Evolutionary conservation across 129 eudicot species (phyloP).

Genomic region (Dittrichia graveolens): DNA sequence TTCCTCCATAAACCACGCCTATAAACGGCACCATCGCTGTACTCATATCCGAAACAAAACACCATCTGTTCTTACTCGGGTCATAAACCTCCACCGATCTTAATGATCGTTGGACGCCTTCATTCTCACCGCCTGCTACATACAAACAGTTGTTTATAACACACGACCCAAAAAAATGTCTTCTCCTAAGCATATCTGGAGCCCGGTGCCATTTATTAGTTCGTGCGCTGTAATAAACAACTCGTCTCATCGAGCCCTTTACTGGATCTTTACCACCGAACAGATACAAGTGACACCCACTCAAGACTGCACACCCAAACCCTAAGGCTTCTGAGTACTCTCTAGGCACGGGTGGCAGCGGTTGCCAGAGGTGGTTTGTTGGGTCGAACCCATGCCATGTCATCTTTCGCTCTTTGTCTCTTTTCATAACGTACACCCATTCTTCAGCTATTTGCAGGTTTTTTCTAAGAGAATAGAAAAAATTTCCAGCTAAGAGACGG

Average conservation of each 20-base stretch:
- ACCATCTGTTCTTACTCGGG: slow-evolving; percentile 78
- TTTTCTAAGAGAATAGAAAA: slow-evolving; percentile 67
- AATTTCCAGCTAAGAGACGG: slow-evolving; percentile 78
- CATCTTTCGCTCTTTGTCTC: slow-evolving; percentile 72
- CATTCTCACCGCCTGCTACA: slow-evolving; percentile 89
- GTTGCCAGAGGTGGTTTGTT: slow-evolving; percentile 68
- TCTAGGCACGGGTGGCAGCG: slow-evolving; percentile 79
- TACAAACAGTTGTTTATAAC: slow-evolving; percentile 79
- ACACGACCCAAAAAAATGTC: slow-evolving; percentile 80
- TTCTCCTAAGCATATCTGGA: slow-evolving; percentile 74
- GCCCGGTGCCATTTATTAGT: slow-evolving; percentile 90
- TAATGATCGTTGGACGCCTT: slow-evolving; percentile 68
- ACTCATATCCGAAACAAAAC: slow-evolving; percentile 70
- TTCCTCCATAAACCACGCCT: slow-evolving; percentile 75
- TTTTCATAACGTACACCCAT: slow-evolving; percentile 76
- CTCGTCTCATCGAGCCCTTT: slow-evolving; percentile 87
- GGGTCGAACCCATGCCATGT: slow-evolving; percentile 87
- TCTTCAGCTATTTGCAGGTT: slow-evolving; percentile 63
- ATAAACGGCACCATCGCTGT: slow-evolving; percentile 83
- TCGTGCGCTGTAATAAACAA: slow-evolving; percentile 72
- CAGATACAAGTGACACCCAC: slow-evolving; percentile 76
- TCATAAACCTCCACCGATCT: slow-evolving; percentile 79
- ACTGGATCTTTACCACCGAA: slow-evolving; percentile 85
- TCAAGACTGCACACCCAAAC: slow-evolving; percentile 76
- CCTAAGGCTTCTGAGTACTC: slow-evolving; percentile 77